These are phyloP conservation scores for Symbiodinium natans DNA, from an alignment of 73 alveolate genomes.

Conservation along the genomic window DNA sequence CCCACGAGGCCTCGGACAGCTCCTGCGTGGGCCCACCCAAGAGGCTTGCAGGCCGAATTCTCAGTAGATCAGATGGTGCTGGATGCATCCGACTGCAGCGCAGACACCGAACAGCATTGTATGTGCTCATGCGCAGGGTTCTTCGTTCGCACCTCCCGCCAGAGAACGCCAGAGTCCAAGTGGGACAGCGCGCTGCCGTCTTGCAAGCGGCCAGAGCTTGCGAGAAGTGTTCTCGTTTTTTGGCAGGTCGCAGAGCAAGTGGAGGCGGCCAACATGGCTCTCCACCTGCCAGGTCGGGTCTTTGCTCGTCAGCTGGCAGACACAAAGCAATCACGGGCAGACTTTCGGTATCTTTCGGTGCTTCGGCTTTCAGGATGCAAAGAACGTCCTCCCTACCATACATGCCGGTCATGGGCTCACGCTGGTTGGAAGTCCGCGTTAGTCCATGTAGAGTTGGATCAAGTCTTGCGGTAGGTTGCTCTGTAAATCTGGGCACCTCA, in stretches of 20 bases:
- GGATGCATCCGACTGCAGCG: too few species aligned
- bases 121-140: too few species aligned
- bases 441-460: too few species aligned
- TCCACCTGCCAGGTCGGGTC: background rate
- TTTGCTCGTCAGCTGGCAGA: too few species aligned
- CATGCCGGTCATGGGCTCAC: background rate
- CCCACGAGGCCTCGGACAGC: slow-evolving; percentile 3
- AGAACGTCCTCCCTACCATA: slow-evolving; percentile 1
- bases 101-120: too few species aligned
- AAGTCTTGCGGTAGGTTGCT: too few species aligned
- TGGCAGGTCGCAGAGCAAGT: background rate
- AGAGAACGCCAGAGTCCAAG: background rate
- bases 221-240: too few species aligned
- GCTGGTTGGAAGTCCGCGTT: too few species aligned
- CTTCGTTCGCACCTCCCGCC: background rate
- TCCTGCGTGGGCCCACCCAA: background rate
- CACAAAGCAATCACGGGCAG: too few species aligned
- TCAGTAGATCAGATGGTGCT: background rate
- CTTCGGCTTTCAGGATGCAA: background rate
- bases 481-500: too few species aligned
- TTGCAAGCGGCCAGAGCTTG: too few species aligned
- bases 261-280: background rate
- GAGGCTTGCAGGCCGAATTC: background rate
- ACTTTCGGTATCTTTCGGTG: background rate
- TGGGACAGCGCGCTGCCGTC: too few species aligned